phyloP scores from a whole-genome alignment of 148 eudicot genomes.

The Pouteria glomerata region DNA sequence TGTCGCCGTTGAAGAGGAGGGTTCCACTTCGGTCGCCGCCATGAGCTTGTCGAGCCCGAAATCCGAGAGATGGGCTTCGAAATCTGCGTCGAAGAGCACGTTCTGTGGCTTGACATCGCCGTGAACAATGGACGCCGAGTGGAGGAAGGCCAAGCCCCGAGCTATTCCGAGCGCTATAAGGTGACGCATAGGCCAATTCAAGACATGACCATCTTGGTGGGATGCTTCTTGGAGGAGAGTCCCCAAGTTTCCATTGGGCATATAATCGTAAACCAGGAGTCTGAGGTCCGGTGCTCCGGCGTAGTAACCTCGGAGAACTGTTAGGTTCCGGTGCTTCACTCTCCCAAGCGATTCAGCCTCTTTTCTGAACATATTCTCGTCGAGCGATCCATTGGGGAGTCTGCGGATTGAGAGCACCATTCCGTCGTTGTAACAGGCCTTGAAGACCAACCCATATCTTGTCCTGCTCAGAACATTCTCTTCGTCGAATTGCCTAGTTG shows the following conservation, averaged over 20 bases:
- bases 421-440: conserved; percentile 53
- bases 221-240: conserved; percentile 69
- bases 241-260: conserved; percentile 71
- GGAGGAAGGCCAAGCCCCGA: conserved; percentile 52
- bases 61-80: conserved; percentile 65
- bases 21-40: conserved; percentile 21
- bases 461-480: conserved; percentile 60
- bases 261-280: conserved; percentile 55
- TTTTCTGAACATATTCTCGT: conserved; percentile 39
- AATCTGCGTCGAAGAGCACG: conserved; percentile 63
- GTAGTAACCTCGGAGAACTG: conserved; percentile 61
- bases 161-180: conserved; percentile 61
- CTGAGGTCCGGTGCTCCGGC: conserved; percentile 44
- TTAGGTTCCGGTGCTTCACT: conserved; percentile 54
- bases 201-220: conserved; percentile 67
- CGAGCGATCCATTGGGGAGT: conserved; percentile 35
- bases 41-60: conserved; percentile 50
- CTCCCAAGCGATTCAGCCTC: conserved; percentile 61
- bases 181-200: conserved; percentile 76
- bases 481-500: conserved; percentile 65
- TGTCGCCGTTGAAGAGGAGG: conserved; percentile 43
- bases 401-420: conserved; percentile 55
- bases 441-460: conserved; percentile 47
- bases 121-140: conserved; percentile 38
- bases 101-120: conserved; percentile 62